Evolutionary conservation across 2,329 filamentous ascomycete genomes (phyloP).

Genomic region (Aspergillus flavus): DNA sequence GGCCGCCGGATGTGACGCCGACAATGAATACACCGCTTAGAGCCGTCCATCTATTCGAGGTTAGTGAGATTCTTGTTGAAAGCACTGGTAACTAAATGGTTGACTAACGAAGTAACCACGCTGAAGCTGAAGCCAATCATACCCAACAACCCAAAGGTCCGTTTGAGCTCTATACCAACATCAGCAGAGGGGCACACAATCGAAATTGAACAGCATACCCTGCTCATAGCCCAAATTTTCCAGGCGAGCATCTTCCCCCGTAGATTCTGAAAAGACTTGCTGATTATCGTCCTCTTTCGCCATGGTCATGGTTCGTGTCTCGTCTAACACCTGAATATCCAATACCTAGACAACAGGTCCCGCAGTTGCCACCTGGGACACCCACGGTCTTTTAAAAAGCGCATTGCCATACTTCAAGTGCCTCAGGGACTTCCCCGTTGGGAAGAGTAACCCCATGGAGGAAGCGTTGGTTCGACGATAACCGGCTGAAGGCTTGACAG

Average conservation of each 20-base stretch:
- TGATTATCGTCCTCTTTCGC: conserved; percentile 29
- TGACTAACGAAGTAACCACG: conserved; percentile 54
- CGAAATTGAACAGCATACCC: conserved; percentile 24
- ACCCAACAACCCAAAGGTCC: conserved; percentile 57
- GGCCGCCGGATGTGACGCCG: conserved; percentile 58
- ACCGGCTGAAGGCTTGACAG: not conserved
- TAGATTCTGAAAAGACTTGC: conserved; percentile 25
- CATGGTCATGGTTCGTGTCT: conserved; percentile 15
- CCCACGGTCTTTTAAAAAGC: not conserved
- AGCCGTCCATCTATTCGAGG: conserved; percentile 53
- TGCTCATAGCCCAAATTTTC: conserved; percentile 45
- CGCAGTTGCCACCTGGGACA: not conserved
- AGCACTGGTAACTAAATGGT: too few relatives aligned
- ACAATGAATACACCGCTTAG: conserved; percentile 59
- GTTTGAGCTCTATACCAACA: conserved; percentile 53
- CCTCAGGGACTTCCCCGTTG: not conserved
- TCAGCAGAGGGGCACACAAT: not conserved
- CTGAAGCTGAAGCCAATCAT: conserved; percentile 64
- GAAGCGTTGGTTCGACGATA: not conserved
- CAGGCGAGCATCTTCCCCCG: conserved; percentile 39
- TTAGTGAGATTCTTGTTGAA: not conserved
- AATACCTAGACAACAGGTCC: not conserved
- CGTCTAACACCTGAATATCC: not conserved
- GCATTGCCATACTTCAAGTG: not conserved
- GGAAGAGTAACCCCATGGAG: conserved; percentile 9